A percentile compares a stretch with the other conserved stretches of the same genome.
phyloP scores from a whole-genome alignment of 169 alveolate genomes.

The Eimeria tenella region DNA sequence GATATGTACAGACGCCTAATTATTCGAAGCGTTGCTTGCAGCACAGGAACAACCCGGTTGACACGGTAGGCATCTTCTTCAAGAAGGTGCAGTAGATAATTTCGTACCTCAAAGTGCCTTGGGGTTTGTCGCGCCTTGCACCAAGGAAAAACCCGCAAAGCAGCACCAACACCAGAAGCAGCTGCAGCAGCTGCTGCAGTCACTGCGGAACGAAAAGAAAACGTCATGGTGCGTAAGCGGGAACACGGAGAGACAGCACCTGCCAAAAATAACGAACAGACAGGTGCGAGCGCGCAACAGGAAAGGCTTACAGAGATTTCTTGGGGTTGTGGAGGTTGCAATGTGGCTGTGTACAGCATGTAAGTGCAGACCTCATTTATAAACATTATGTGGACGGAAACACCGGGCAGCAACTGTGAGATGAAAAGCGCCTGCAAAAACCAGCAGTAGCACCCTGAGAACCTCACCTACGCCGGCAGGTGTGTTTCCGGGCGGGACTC shows the following conservation, averaged over 20 bases:
- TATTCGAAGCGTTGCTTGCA: too few relatives aligned
- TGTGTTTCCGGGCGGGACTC: neutral
- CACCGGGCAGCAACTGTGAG: neutral
- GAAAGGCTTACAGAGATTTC: too few relatives aligned
- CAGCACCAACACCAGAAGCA: neutral
- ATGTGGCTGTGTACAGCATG: too few relatives aligned
- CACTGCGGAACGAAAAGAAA: neutral
- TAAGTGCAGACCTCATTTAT: too few relatives aligned
- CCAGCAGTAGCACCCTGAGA: neutral
- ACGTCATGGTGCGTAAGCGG: neutral
- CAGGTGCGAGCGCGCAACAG: too few relatives aligned
- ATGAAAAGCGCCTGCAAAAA: neutral
- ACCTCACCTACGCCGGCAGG: neutral
- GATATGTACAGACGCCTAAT: too few relatives aligned
- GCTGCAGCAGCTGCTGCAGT: slow-evolving; percentile 30
- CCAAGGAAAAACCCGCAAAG: neutral
- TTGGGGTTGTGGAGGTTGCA: too few relatives aligned
- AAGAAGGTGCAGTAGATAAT: too few relatives aligned
- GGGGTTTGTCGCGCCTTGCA: neutral
- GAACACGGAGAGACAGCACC: neutral
- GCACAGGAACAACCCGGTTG: too few relatives aligned
- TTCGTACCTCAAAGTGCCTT: too few relatives aligned
- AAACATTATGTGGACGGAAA: too few relatives aligned
- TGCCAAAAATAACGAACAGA: neutral
- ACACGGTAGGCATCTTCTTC: too few relatives aligned